phyloP scores from a whole-genome alignment of 192 early-diverging fungal species.

The Coemansia sp. region DNA sequence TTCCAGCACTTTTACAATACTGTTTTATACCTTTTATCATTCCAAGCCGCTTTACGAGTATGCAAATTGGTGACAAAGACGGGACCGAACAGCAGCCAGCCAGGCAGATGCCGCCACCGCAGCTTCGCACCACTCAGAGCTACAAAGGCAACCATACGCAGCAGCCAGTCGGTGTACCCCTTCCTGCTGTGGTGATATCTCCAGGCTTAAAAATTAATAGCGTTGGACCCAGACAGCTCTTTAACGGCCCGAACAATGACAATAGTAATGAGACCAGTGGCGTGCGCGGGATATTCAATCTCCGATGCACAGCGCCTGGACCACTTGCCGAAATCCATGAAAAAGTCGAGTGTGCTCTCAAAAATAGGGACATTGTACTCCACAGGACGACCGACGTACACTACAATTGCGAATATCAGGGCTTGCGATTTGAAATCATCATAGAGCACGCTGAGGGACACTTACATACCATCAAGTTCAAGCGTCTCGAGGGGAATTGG shows the following conservation, averaged over 20 bases:
- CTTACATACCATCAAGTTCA: conserved; percentile 47
- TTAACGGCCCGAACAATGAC: conserved; percentile 1
- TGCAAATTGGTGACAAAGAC: no score
- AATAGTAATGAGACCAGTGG: conserved; percentile 18
- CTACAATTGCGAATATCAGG: conserved; percentile 47
- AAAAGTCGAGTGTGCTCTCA: conserved; percentile 40
- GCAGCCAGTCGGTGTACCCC: conserved; percentile 30
- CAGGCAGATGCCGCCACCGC: conserved; percentile 37
- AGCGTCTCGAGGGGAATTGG: conserved; percentile 48
- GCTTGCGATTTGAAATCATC: conserved; percentile 43
- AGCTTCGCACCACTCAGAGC: conserved; percentile 43
- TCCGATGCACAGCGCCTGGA: conserved; percentile 49
- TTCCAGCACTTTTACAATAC: no score
- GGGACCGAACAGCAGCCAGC: no score
- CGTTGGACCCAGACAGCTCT: conserved; percentile 9
- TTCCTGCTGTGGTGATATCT: conserved; percentile 44
- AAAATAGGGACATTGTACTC: conserved; percentile 34
- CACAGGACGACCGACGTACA: conserved; percentile 35
- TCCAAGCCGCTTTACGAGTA: no score
- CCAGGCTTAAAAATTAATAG: conserved; percentile 33
- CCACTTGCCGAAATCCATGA: conserved; percentile 41
- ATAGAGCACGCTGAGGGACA: conserved; percentile 48
- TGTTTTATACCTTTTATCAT: not conserved
- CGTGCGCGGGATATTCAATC: conserved; percentile 41
- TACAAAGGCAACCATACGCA: conserved; percentile 33